phyloP scores from a whole-genome alignment of 2,329 filamentous ascomycete species.

The Penicillium sp. region DNA sequence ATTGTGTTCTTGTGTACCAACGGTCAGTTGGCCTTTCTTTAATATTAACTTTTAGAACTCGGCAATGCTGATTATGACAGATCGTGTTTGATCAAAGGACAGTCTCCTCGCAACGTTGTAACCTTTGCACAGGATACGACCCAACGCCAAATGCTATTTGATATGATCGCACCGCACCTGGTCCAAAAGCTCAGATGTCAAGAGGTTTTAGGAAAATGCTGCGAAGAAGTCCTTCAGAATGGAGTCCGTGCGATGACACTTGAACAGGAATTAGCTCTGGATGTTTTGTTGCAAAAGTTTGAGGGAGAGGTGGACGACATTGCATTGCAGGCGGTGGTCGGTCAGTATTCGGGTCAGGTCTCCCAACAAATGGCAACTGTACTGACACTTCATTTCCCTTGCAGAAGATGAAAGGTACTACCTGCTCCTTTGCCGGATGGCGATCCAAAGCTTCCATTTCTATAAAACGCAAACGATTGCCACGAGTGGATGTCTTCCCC shows the following conservation, averaged over 20 bases:
- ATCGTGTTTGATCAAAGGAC: slow-evolving; percentile 39
- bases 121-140: slow-evolving; percentile 37
- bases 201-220: slow-evolving; percentile 37
- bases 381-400: not conserved
- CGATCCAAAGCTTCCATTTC: slow-evolving; percentile 37
- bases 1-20: slow-evolving; percentile 41
- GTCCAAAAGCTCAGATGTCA: slow-evolving; percentile 40
- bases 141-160: slow-evolving; percentile 34
- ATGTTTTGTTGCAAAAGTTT: slow-evolving; percentile 37
- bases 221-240: slow-evolving; percentile 36
- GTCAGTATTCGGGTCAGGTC: slow-evolving; percentile 19
- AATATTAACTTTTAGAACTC: not conserved
- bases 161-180: slow-evolving; percentile 34
- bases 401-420: slow-evolving; percentile 34
- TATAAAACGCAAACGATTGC: slow-evolving; percentile 32
- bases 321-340: slow-evolving; percentile 31
- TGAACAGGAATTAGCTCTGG: slow-evolving; percentile 40
- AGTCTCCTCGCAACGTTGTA: slow-evolving; percentile 32
- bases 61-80: slow-evolving; percentile 20
- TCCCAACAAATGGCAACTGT: not conserved
- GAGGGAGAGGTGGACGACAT: slow-evolving; percentile 38
- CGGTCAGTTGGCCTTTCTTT: slow-evolving; percentile 23
- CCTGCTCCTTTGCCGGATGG: slow-evolving; percentile 30
- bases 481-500: slow-evolving; percentile 27
- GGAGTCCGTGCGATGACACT: slow-evolving; percentile 38